A percentile compares a stretch with the other conserved stretches of the same genome.
These are phyloP conservation scores for Candida germanica DNA, from an alignment of 805 yeast species.

Conservation along the genomic window DNA sequence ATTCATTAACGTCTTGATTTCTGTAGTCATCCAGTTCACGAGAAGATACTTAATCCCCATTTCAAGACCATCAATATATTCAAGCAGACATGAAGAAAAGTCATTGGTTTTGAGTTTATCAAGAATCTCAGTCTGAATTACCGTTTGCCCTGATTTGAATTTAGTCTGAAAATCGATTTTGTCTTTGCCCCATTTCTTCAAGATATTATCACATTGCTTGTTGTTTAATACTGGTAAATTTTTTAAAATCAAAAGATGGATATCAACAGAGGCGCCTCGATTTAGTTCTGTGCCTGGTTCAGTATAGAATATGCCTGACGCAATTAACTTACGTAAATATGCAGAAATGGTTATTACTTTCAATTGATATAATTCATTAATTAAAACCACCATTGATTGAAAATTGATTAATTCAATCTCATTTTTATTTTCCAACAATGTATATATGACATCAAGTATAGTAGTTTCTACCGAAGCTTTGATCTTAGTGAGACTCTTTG, in stretches of 20 bases:
- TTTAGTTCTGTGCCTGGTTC: constrained; percentile 17
- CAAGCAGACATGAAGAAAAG: constrained; percentile 11
- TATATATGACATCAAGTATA: constrained; percentile 37
- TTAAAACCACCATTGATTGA: constrained; percentile 39
- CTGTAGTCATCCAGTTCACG: constrained; percentile 48
- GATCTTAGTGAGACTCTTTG: constrained; percentile 21
- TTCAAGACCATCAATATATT: constrained; percentile 21
- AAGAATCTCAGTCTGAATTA: constrained; percentile 29
- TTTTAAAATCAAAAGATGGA: constrained; percentile 55
- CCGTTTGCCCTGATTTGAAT: constrained; percentile 38
- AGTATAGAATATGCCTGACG: constrained; percentile 78
- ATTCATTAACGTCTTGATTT: constrained; percentile 33
- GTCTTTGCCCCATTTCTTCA: constrained; percentile 45
- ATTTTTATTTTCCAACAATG: constrained; percentile 22
- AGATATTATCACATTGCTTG: constrained; percentile 53
- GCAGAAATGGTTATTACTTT: constrained; percentile 56
- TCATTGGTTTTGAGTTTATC: constrained; percentile 26
- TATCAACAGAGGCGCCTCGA: constrained; percentile 19
- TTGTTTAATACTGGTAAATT: constrained; percentile 56
- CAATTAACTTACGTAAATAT: constrained; percentile 75
- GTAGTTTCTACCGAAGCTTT: constrained; percentile 45
- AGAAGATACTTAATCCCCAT: constrained; percentile 44
- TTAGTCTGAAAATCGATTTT: constrained; percentile 27
- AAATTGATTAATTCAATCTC: constrained; percentile 17
- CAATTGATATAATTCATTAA: constrained; percentile 49